Evolutionary conservation across 768 basidiomycete species (phyloP).

Genomic region (Leccinum fibrillosum): DNA sequence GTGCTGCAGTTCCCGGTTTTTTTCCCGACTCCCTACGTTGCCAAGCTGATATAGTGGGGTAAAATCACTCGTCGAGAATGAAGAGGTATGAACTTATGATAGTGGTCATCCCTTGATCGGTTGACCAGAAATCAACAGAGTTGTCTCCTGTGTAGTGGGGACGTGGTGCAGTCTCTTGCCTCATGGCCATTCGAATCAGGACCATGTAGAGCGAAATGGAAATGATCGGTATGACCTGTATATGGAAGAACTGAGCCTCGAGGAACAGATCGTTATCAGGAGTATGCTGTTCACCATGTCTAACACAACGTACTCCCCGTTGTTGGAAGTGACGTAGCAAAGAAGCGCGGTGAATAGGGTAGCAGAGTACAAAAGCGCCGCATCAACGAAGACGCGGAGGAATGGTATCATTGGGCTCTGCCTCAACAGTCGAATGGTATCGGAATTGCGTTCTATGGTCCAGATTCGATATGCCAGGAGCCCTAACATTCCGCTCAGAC

Average conservation of each 20-base stretch:
- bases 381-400: background rate
- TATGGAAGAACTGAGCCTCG: background rate
- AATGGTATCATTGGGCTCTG: background rate
- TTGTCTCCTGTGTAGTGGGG: background rate
- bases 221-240: background rate
- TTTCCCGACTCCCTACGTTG: background rate
- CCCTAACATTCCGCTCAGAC: background rate
- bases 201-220: background rate
- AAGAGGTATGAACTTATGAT: background rate
- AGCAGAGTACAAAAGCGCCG: background rate
- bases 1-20: background rate
- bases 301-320: background rate
- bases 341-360: background rate
- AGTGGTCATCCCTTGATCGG: background rate
- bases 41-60: background rate
- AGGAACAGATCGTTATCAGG: background rate
- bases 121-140: background rate
- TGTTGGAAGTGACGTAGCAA: background rate
- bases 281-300: background rate
- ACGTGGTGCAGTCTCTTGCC: background rate
- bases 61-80: background rate
- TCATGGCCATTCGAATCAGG: background rate
- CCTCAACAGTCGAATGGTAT: background rate
- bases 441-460: background rate
- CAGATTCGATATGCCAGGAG: background rate